A percentile compares a stretch with the other conserved stretches of the same genome.
phyloP scores from a whole-genome alignment of 768 basidiomycete genomes.

The Flagelloscypha sp. region DNA sequence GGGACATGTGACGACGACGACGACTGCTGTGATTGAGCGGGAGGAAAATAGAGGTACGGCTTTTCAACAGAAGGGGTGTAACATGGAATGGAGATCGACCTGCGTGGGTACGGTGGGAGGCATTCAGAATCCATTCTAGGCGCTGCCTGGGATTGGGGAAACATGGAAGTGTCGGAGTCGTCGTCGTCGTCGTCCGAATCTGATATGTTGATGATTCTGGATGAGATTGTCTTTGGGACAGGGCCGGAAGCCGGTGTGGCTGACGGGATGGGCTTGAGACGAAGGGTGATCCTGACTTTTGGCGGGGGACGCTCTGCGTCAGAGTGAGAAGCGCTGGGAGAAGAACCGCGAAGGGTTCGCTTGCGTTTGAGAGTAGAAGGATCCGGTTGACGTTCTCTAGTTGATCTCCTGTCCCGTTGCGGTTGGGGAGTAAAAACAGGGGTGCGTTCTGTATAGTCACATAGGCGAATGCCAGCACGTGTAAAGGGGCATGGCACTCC shows the following conservation, averaged over 20 bases:
- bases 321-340: conserved; percentile 17
- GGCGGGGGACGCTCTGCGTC: conserved; percentile 35
- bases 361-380: conserved; percentile 38
- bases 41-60: conserved; percentile 21
- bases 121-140: conserved; percentile 35
- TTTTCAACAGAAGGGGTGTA: conserved; percentile 42
- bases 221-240: no score
- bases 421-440: conserved; percentile 10
- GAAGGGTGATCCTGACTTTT: conserved; percentile 65
- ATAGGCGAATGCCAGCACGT: conserved; percentile 62
- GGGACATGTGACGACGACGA: conserved; percentile 8
- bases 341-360: conserved; percentile 30
- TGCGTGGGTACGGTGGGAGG: conserved; percentile 48
- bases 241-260: conserved; percentile 20
- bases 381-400: conserved; percentile 20
- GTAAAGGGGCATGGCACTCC: conserved; percentile 73
- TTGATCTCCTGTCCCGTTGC: conserved; percentile 15
- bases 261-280: conserved; percentile 43
- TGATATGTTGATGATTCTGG: conserved; percentile 34
- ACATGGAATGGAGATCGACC: conserved; percentile 48
- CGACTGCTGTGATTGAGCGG: conserved; percentile 15
- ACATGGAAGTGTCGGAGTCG: conserved; percentile 15
- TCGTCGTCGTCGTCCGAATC: conserved; percentile 34
- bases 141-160: conserved; percentile 7
- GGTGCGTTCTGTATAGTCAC: conserved; percentile 53